Percentiles rank a stretch among this genome's conserved stretches.
These are phyloP conservation scores for Malassezia sympodialis DNA, from an alignment of 1,284 basidiomycete genomes.

Conservation along the genomic window DNA sequence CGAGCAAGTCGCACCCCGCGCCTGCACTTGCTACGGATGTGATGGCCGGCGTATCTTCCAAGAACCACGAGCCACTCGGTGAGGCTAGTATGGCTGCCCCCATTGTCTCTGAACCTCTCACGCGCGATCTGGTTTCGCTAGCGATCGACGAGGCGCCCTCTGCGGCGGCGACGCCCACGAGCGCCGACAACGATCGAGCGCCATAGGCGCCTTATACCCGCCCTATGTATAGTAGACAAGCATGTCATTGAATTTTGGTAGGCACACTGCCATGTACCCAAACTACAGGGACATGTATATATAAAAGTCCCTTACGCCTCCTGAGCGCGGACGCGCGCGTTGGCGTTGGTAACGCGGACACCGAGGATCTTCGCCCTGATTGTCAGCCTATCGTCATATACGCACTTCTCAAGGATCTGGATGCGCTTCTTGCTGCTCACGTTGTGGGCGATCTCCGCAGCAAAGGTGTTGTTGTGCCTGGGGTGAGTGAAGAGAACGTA, in stretches of 20 bases:
- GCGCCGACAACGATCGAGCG: neutral
- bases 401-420: conserved; percentile 70
- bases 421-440: conserved; percentile 94
- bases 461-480: conserved; percentile 96
- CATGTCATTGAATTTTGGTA: conserved; percentile 6
- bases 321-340: conserved; percentile 90
- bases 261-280: conserved; percentile 6
- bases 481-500: conserved; percentile 51
- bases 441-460: conserved; percentile 93
- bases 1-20: neutral
- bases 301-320: conserved; percentile 54
- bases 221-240: conserved; percentile 1
- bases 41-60: neutral
- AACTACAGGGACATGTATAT: conserved; percentile 4
- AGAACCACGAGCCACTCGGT: neutral
- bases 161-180: neutral
- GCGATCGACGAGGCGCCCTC: neutral
- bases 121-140: neutral
- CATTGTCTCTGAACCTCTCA: neutral
- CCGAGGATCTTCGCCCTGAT: conserved; percentile 47
- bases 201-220: neutral
- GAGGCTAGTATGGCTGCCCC: neutral
- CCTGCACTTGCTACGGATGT: neutral
- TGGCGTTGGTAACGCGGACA: conserved; percentile 76
- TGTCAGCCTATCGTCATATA: conserved; percentile 34